These are phyloP conservation scores for Pisolithus orientalis DNA, from an alignment of 768 basidiomycete genomes.

Conservation along the genomic window DNA sequence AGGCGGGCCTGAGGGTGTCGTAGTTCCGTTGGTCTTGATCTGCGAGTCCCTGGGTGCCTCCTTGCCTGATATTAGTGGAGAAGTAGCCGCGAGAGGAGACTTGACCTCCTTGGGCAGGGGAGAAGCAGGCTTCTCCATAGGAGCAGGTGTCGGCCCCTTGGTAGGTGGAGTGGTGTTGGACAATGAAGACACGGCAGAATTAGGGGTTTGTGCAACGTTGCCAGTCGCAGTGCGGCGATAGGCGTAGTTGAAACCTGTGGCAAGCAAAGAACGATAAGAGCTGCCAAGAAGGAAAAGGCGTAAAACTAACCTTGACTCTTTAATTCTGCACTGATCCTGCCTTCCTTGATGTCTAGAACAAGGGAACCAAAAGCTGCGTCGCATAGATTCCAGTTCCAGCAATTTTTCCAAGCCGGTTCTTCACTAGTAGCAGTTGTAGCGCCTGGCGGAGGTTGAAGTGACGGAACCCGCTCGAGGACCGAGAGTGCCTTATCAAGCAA, in stretches of 20 bases:
- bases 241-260: conserved; percentile 88
- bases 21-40: conserved; percentile 26
- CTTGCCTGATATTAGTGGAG: conserved; percentile 26
- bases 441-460: conserved; percentile 33
- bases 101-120: conserved; percentile 27
- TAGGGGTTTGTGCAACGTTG: conserved; percentile 52
- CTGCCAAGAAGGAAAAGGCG: not conserved
- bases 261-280: conserved; percentile 3
- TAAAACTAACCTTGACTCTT: conserved; percentile 77
- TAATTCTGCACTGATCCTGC: conserved; percentile 85
- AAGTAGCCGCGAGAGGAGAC: conserved; percentile 28
- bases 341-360: conserved; percentile 85
- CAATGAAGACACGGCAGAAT: conserved; percentile 47
- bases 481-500: conserved; percentile 85
- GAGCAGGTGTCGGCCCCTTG: conserved; percentile 26
- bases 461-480: conserved; percentile 78
- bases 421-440: conserved; percentile 55
- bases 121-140: conserved; percentile 32
- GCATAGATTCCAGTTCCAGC: conserved; percentile 98
- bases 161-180: conserved; percentile 30
- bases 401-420: conserved; percentile 96
- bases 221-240: conserved; percentile 70
- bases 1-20: conserved; percentile 18
- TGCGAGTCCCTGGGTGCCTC: conserved; percentile 26
- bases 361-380: conserved; percentile 92